Conservation (phyloP, 257 asterid genomes). For the Fraxinus pennsylvanica region DNA sequence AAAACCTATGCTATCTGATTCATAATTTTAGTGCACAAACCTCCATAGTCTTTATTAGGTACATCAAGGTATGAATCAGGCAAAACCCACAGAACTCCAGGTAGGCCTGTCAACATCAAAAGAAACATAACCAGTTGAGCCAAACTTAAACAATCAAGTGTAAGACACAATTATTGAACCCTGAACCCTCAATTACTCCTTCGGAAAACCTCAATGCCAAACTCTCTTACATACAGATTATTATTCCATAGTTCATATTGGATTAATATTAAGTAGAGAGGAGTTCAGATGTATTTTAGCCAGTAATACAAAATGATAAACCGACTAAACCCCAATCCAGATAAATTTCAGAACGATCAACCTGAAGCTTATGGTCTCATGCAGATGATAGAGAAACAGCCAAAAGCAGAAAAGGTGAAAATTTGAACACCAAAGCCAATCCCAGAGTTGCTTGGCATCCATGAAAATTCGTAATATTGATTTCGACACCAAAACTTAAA, state of each 20-base stretch:
- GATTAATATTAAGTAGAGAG: background rate
- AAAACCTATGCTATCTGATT: background rate
- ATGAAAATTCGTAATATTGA: slow-evolving; percentile 3
- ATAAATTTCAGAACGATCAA: slow-evolving; percentile 10
- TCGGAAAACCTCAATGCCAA: background rate
- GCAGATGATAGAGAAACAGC: background rate
- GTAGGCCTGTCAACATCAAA: slow-evolving; percentile 43
- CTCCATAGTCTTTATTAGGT: slow-evolving; percentile 85
- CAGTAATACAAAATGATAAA: background rate
- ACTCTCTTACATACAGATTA: background rate
- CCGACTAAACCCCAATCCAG: background rate
- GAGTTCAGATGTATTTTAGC: background rate
- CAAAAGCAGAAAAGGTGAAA: background rate
- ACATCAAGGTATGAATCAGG: slow-evolving; percentile 92
- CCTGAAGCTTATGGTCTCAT: background rate
- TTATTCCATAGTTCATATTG: background rate
- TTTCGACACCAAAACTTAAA: slow-evolving; percentile 2
- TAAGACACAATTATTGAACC: background rate
- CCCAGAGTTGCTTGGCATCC: background rate
- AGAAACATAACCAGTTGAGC: slow-evolving; percentile 22
- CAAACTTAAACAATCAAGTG: background rate
- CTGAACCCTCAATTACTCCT: slow-evolving; percentile 5
- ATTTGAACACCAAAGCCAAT: slow-evolving; percentile 1
- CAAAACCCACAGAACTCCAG: slow-evolving; percentile 82
- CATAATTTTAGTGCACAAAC: slow-evolving; percentile 36